A percentile compares a stretch with the other conserved stretches of the same genome.
phyloP scores from a whole-genome alignment of 495 filamentous ascomycete species.

The Astrothelium subdiscretum region DNA sequence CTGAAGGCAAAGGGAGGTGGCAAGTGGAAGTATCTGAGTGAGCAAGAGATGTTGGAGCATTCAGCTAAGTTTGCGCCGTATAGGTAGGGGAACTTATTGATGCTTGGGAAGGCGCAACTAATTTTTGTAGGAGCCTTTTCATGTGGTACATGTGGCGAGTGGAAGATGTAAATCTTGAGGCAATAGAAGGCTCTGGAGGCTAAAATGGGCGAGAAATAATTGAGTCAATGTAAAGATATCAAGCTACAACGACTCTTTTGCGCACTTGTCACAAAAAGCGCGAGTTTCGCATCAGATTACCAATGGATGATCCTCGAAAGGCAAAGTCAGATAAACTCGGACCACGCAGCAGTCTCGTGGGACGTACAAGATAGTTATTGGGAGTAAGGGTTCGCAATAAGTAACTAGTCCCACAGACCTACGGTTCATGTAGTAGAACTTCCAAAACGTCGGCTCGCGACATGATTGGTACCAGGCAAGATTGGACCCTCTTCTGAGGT shows the following conservation, averaged over 20 bases:
- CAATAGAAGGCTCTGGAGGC: not conserved
- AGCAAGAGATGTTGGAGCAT: constrained; percentile 79
- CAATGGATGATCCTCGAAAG: not conserved
- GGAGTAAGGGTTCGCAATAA: not conserved
- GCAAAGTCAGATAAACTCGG: not conserved
- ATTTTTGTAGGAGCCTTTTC: constrained; percentile 47
- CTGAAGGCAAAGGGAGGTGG: constrained; percentile 70
- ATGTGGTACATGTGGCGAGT: constrained; percentile 94
- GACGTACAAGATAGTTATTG: not conserved
- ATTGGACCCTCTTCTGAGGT: too few species aligned
- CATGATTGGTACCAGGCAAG: too few species aligned
- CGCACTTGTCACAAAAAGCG: too few species aligned
- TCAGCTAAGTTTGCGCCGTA: constrained; percentile 75
- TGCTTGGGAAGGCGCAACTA: constrained; percentile 4
- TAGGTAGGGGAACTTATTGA: constrained; percentile 41
- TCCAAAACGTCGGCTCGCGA: not conserved
- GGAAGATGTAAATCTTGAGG: constrained; percentile 33
- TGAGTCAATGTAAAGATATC: not conserved
- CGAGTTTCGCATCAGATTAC: not conserved
- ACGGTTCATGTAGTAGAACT: not conserved
- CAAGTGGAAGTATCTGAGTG: constrained; percentile 96
- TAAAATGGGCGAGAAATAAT: not conserved
- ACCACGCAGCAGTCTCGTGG: not conserved
- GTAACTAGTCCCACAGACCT: not conserved
- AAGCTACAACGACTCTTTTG: not conserved